phyloP scores from a whole-genome alignment of 306 rosid genomes.

The Vigna hirtella region DNA sequence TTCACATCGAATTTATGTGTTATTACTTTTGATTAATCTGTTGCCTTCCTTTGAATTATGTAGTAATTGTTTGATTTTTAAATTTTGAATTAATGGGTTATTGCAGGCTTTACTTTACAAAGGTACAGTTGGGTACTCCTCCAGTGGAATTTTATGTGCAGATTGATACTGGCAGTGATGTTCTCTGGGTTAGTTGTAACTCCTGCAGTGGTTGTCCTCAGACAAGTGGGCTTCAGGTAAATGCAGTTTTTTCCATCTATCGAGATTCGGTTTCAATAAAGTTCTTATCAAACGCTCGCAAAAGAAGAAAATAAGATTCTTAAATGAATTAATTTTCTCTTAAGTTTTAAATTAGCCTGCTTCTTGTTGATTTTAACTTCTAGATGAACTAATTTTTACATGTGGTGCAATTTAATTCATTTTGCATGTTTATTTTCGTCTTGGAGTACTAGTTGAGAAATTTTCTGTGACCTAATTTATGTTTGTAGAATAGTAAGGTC shows the following conservation, averaged over 20 bases:
- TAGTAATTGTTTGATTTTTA: neutral
- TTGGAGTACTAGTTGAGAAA: neutral
- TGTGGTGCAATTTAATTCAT: neutral
- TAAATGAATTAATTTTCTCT: neutral
- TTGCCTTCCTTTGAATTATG: neutral
- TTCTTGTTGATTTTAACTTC: neutral
- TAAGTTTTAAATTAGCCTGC: neutral
- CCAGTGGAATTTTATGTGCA: slow-evolving; percentile 87
- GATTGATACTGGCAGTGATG: slow-evolving; percentile 99
- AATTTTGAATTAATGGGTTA: slow-evolving; percentile 36
- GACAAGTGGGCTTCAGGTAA: slow-evolving; percentile 88
- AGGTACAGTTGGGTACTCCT: slow-evolving; percentile 88
- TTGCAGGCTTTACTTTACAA: slow-evolving; percentile 85
- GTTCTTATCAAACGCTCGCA: neutral
- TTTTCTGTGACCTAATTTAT: slow-evolving; percentile 14
- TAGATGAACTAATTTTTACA: neutral
- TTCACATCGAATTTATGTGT: neutral
- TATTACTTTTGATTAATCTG: slow-evolving; percentile 30
- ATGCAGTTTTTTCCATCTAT: slow-evolving; percentile 22
- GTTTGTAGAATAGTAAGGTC: slow-evolving; percentile 2
- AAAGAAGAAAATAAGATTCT: neutral
- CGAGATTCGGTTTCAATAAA: neutral
- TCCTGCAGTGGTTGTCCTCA: slow-evolving; percentile 92
- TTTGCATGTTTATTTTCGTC: neutral
- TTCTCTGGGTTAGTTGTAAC: slow-evolving; percentile 88